phyloP scores from a whole-genome alignment of 2,329 filamentous ascomycete genomes.

The Stagonosporopsis rhizophila region DNA sequence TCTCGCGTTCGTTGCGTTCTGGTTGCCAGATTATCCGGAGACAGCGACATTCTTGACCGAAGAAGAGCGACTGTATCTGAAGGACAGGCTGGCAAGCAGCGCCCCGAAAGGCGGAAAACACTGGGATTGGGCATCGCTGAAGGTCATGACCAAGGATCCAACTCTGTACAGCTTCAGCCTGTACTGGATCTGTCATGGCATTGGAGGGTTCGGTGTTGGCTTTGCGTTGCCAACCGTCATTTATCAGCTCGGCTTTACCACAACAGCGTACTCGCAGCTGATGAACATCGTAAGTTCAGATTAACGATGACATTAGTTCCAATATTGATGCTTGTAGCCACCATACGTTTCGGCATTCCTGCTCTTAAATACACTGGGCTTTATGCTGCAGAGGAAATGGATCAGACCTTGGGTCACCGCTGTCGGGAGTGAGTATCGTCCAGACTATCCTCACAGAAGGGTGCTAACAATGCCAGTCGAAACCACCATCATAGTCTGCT shows the following conservation, averaged over 20 bases:
- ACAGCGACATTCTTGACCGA: slow-evolving; percentile 25
- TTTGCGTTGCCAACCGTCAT: slow-evolving; percentile 30
- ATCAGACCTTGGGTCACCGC: slow-evolving; percentile 28
- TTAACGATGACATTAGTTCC: no score
- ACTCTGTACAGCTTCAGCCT: slow-evolving; percentile 28
- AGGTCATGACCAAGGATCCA: slow-evolving; percentile 22
- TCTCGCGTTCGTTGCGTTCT: slow-evolving; percentile 22
- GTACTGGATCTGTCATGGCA: slow-evolving; percentile 33
- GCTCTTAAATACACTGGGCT: slow-evolving; percentile 26
- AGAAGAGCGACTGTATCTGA: slow-evolving; percentile 23
- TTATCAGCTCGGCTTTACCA: slow-evolving; percentile 32
- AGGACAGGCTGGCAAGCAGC: slow-evolving; percentile 16
- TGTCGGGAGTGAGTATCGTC: slow-evolving; percentile 19
- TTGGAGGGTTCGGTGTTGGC: slow-evolving; percentile 27
- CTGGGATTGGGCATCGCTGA: slow-evolving; percentile 28
- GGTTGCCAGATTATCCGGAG: slow-evolving; percentile 27
- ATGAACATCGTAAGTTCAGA: slow-evolving; percentile 33
- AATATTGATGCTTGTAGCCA: slow-evolving; percentile 17
- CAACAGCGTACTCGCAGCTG: slow-evolving; percentile 28
- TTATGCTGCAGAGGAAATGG: slow-evolving; percentile 30
- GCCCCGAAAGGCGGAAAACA: slow-evolving; percentile 23
- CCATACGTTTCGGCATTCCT: slow-evolving; percentile 28
- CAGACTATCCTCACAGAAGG: no score
- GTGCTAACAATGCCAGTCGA: slow-evolving; percentile 19
- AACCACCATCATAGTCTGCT: slow-evolving; percentile 26